Conservation (phyloP, 176 grass and related monocot genomes). For the Panicum miliaceum region DNA sequence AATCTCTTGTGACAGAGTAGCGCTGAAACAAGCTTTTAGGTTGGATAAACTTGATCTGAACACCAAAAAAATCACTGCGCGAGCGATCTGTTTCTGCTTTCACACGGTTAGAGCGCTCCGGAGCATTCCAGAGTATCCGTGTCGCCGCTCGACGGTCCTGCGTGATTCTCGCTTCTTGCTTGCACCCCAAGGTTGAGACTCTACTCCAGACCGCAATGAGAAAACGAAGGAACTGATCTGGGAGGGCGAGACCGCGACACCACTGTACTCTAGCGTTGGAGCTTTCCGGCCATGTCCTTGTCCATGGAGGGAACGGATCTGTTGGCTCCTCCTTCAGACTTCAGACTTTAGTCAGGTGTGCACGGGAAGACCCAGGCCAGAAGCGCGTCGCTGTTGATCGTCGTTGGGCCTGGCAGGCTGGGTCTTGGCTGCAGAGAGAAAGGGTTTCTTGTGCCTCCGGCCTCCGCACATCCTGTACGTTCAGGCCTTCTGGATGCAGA, state of each 20-base stretch:
- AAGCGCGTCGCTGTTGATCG: neutral
- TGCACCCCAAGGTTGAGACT: conserved; percentile 38
- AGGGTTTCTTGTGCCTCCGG: neutral
- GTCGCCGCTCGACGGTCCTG: neutral
- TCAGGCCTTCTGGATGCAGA: conserved; percentile 1
- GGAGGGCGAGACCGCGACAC: neutral
- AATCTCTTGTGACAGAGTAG: too few relatives aligned
- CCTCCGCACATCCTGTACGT: neutral
- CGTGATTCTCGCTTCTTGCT: conserved; percentile 26
- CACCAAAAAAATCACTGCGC: too few relatives aligned
- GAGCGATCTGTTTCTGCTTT: too few relatives aligned
- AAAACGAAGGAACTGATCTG: neutral
- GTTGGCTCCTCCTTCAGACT: neutral
- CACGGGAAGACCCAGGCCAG: neutral
- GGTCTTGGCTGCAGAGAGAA: too few relatives aligned
- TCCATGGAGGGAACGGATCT: neutral
- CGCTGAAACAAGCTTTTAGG: too few relatives aligned
- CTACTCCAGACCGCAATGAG: neutral
- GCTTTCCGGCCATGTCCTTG: conserved; percentile 15
- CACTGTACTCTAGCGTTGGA: neutral
- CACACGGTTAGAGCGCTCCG: neutral
- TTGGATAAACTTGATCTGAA: too few relatives aligned
- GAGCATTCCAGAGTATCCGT: conserved; percentile 30
- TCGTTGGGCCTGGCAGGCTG: neutral
- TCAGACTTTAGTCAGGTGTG: neutral